Conservation (phyloP, 306 rosid species). For the Pterocarpus santalinus region DNA sequence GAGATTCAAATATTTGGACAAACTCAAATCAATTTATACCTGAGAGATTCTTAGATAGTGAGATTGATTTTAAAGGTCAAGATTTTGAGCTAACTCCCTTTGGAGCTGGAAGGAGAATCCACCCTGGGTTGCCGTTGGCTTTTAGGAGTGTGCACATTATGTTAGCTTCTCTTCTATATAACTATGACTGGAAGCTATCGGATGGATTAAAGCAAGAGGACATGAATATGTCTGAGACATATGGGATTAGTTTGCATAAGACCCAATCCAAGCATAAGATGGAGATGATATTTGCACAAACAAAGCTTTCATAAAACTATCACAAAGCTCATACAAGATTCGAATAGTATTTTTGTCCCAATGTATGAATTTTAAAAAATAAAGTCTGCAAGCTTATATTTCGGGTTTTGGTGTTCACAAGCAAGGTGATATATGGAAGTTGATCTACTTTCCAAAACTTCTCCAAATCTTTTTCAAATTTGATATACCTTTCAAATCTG, state of each 20-base stretch:
- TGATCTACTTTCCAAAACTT: no score
- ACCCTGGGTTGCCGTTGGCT: constrained; percentile 40
- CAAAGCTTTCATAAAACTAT: no score
- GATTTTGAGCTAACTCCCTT: constrained; percentile 44
- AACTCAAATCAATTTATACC: constrained; percentile 41
- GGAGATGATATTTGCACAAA: no score
- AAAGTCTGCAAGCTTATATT: no score
- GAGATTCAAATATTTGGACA: constrained; percentile 42
- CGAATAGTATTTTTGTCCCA: no score
- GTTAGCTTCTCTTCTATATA: constrained; percentile 24
- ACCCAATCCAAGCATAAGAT: not conserved
- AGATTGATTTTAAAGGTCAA: constrained; percentile 44
- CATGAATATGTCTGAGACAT: constrained; percentile 14
- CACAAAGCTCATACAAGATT: no score
- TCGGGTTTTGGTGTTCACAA: no score
- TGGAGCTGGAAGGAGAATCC: constrained; percentile 47
- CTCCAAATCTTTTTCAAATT: no score
- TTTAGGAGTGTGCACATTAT: not conserved
- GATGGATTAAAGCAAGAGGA: not conserved
- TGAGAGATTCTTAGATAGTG: constrained; percentile 43
- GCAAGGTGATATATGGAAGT: no score
- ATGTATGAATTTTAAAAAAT: no score
- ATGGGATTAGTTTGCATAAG: constrained; percentile 19
- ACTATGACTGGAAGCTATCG: constrained; percentile 32
- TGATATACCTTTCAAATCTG: no score